phyloP scores from a whole-genome alignment of 2,329 filamentous ascomycete species.

The Thelonectria blattea region DNA sequence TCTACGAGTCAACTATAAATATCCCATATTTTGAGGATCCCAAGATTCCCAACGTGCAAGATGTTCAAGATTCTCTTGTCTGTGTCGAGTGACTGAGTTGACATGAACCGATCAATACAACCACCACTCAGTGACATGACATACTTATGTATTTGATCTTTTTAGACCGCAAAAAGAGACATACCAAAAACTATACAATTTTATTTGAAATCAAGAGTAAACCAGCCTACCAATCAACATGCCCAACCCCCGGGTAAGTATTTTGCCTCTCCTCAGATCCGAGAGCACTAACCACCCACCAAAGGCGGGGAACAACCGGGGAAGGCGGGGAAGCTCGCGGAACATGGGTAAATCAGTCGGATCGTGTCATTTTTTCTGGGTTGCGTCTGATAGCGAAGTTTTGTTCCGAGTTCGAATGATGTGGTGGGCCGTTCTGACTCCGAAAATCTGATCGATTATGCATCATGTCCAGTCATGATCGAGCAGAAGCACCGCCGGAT shows the following conservation, averaged over 20 bases:
- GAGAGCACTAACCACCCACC: background rate
- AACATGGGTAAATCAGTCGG: background rate
- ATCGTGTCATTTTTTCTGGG: background rate
- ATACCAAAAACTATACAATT: too few species aligned
- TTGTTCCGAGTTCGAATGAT: background rate
- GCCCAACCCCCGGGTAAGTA: background rate
- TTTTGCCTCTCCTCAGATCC: background rate
- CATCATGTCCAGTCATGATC: conserved; percentile 17
- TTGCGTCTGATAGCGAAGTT: background rate
- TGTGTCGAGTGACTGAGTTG: too few species aligned
- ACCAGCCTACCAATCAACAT: background rate
- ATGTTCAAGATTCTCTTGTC: too few species aligned
- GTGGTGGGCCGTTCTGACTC: background rate
- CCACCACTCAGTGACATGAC: too few species aligned
- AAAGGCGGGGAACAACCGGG: conserved; percentile 21
- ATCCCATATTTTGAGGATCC: too few species aligned
- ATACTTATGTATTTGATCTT: too few species aligned
- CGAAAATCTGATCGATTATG: conserved; percentile 1
- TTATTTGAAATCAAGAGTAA: background rate
- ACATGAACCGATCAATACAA: too few species aligned
- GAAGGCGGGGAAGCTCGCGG: conserved; percentile 17
- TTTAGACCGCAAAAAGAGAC: too few species aligned
- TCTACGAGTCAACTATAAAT: too few species aligned
- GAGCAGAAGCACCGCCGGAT: background rate
- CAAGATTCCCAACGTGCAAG: too few species aligned